Base-by-base conservation (phyloP, 1,139 yeast species). In the Zygosaccharomyces sapae region DNA sequence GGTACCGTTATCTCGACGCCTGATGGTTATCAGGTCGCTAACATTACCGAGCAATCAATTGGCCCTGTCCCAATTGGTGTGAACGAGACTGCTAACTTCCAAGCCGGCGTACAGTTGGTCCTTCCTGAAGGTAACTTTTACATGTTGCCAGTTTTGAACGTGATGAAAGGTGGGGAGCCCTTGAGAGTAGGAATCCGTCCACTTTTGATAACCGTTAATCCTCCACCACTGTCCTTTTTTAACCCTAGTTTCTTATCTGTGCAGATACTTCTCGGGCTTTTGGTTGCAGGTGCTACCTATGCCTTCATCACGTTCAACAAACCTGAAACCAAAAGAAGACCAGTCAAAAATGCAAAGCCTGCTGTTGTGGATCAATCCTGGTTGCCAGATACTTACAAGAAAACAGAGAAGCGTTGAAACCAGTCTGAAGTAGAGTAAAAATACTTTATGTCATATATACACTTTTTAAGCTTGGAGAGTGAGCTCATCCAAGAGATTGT, bases 211-310 rank as follows among this genome's bases (percentile, higher is more conserved):
- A 66, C 72, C 30, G 76, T 88, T 51, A 66, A 67, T n/a, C 95
- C 88, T 56, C 77, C 76, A 33, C 75, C 83, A 46, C 71, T 88
- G 57, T 83, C 95, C 0, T 56, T 83, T 49, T 81, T 84, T 68
- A 79, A 86, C 63, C 92, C 90, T 25, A 81, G 84, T 65, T 76
- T 87, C 61, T 66, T 87, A 52, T 66, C 85, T 41, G 75, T 84
- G 56, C 84, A 81, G 61, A 47, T 79, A 13, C 61, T 86, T 31
- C 70, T 86, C 55, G 59, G 71, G 9, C 76, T 70, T 18, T 67
- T 84, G 9, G 52, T 82, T 35, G 82, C 70, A 42, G 79, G 71
- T 31, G 58, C 75, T 40, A 81, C 70, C 38, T 84, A 81, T 64
- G 61, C 69, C 46, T 79, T 77, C 67, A 68, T 63, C 44, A 58